Conservation (phyloP, 192 early-diverging fungal species). For the Martensiomyces pterosporus region DNA sequence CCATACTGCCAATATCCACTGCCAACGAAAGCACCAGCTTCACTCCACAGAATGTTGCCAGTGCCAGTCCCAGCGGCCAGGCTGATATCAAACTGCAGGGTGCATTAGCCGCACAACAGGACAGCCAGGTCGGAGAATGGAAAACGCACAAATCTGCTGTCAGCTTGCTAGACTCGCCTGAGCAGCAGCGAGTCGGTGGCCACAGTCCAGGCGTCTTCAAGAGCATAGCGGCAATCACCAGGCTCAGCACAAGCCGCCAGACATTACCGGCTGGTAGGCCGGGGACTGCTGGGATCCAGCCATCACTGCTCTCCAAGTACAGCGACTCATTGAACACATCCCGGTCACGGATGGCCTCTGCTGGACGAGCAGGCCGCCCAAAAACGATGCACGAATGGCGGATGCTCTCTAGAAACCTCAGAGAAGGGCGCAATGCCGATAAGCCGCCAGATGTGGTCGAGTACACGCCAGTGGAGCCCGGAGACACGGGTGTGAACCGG, state of each 20-base stretch:
- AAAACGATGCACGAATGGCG: slow-evolving; percentile 12
- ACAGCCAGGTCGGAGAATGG: background rate
- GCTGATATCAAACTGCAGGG: too few relatives aligned
- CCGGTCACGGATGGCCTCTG: slow-evolving; percentile 12
- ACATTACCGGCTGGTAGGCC: background rate
- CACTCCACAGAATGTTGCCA: too few relatives aligned
- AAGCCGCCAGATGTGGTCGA: slow-evolving; percentile 13
- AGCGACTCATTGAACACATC: slow-evolving; percentile 41
- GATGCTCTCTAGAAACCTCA: background rate
- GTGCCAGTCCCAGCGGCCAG: too few relatives aligned
- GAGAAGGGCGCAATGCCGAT: slow-evolving; percentile 5
- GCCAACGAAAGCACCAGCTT: too few relatives aligned
- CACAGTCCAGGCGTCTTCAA: slow-evolving; percentile 7
- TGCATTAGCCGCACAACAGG: background rate
- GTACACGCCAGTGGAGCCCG: slow-evolving; percentile 20
- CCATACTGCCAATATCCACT: background rate
- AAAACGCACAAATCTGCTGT: background rate
- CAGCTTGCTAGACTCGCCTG: slow-evolving; percentile 23
- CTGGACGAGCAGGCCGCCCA: slow-evolving; percentile 5
- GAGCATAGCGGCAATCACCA: background rate
- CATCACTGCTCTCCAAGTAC: slow-evolving; percentile 27
- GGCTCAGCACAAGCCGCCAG: background rate
- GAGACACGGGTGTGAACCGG: slow-evolving; percentile 30
- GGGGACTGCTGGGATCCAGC: slow-evolving; percentile 15
- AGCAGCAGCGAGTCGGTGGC: slow-evolving; percentile 16